These are phyloP conservation scores for Epichloe gansuensis DNA, from an alignment of 2,329 filamentous ascomycete genomes.

Conservation along the genomic window DNA sequence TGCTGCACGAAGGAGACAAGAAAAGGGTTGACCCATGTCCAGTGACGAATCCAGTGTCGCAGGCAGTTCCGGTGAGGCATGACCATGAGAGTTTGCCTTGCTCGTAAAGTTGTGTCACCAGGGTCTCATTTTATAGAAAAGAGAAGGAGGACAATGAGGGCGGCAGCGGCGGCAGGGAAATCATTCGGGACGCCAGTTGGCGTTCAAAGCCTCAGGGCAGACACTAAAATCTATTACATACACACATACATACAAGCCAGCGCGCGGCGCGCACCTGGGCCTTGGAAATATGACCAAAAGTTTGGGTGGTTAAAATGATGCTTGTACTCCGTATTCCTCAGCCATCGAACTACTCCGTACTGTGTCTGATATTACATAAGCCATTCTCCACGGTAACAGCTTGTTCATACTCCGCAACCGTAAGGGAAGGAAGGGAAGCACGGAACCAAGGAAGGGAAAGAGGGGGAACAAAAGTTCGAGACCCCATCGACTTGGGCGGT, in stretches of 20 bases:
- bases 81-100: not conserved
- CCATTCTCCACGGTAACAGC: too few relatives aligned
- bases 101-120: not conserved
- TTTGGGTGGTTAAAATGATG: too few relatives aligned
- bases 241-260: not conserved
- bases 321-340: too few relatives aligned
- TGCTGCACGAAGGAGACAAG: not conserved
- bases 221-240: not conserved
- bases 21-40: constrained; percentile 2
- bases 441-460: too few relatives aligned
- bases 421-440: not conserved
- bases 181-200: too few relatives aligned
- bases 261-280: not conserved
- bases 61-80: not conserved
- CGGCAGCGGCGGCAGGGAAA: too few relatives aligned
- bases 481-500: not conserved
- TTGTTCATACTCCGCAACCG: too few relatives aligned
- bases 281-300: not conserved
- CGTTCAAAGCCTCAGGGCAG: not conserved
- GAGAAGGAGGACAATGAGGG: too few relatives aligned
- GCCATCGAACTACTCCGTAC: too few relatives aligned
- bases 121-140: not conserved
- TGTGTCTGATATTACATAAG: too few relatives aligned
- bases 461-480: too few relatives aligned
- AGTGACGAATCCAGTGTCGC: not conserved